phyloP scores from a whole-genome alignment of 768 basidiomycete species.

The Paxillus rubicundulus region DNA sequence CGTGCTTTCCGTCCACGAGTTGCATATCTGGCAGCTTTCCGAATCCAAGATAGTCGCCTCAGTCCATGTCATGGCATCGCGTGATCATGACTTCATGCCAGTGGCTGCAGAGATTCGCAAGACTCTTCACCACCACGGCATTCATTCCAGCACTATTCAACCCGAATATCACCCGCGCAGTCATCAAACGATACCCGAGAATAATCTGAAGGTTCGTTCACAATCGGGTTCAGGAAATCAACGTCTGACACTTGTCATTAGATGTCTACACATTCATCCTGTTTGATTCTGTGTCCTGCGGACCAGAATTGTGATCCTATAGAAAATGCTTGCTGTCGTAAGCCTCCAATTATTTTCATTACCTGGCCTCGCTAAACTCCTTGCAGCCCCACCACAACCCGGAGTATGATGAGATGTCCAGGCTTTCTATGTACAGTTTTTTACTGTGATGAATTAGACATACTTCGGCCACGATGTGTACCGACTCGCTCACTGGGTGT shows the following conservation, averaged over 20 bases:
- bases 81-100: constrained; percentile 86
- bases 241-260: constrained; percentile 21
- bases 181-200: constrained; percentile 40
- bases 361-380: constrained; percentile 3
- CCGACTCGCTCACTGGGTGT: constrained; percentile 5
- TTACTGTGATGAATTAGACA: constrained; percentile 26
- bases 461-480: background rate
- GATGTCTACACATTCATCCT: constrained; percentile 54
- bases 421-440: background rate
- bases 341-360: constrained; percentile 31
- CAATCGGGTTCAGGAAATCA: background rate
- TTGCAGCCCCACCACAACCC: constrained; percentile 44
- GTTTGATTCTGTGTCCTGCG: constrained; percentile 69
- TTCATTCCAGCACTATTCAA: constrained; percentile 94
- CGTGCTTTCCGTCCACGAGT: constrained; percentile 81
- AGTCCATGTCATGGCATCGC: constrained; percentile 87
- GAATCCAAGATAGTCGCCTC: constrained; percentile 94
- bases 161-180: constrained; percentile 66
- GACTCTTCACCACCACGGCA: constrained; percentile 84
- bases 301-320: constrained; percentile 64
- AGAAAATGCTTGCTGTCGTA: constrained; percentile 80
- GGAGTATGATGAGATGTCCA: constrained; percentile 41
- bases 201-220: constrained; percentile 45
- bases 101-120: constrained; percentile 82
- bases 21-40: constrained; percentile 97